phyloP scores from a whole-genome alignment of 306 rosid species.

The Sophora flavescens region DNA sequence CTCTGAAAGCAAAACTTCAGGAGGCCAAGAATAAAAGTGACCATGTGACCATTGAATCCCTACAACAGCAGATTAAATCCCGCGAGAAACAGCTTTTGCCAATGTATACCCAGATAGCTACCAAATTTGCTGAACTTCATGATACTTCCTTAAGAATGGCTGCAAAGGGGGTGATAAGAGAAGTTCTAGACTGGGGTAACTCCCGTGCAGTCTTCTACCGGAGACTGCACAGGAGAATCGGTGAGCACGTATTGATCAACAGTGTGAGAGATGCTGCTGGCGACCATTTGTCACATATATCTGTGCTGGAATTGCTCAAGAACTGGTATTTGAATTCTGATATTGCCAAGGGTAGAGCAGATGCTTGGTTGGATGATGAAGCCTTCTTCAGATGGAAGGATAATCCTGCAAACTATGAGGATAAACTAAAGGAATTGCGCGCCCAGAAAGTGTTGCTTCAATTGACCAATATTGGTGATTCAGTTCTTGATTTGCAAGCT shows the following conservation, averaged over 20 bases:
- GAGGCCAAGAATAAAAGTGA: constrained; percentile 70
- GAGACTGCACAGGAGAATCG: constrained; percentile 81
- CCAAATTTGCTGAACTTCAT: constrained; percentile 92
- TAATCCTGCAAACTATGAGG: constrained; percentile 66
- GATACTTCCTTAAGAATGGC: constrained; percentile 97
- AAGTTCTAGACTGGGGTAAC: constrained; percentile 84
- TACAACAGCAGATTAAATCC: constrained; percentile 77
- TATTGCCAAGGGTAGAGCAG: constrained; percentile 58
- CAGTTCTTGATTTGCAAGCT: constrained; percentile 80
- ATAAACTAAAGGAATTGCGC: constrained; percentile 80
- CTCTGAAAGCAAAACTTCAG: constrained; percentile 75
- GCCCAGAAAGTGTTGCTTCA: constrained; percentile 85
- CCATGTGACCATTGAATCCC: constrained; percentile 59
- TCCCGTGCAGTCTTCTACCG: constrained; percentile 81
- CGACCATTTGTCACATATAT: constrained; percentile 70
- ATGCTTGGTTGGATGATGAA: constrained; percentile 82
- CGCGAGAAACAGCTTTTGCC: constrained; percentile 97
- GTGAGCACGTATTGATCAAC: constrained; percentile 80
- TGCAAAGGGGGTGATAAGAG: constrained; percentile 86
- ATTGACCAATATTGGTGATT: constrained; percentile 74
- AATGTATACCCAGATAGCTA: constrained; percentile 91
- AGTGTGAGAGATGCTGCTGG: constrained; percentile 84
- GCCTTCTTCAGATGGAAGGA: constrained; percentile 90
- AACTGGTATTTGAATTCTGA: constrained; percentile 77
- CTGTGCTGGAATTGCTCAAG: constrained; percentile 71